Conservation (phyloP, 495 filamentous ascomycete genomes). For the Pseudevernia furfuracea region DNA sequence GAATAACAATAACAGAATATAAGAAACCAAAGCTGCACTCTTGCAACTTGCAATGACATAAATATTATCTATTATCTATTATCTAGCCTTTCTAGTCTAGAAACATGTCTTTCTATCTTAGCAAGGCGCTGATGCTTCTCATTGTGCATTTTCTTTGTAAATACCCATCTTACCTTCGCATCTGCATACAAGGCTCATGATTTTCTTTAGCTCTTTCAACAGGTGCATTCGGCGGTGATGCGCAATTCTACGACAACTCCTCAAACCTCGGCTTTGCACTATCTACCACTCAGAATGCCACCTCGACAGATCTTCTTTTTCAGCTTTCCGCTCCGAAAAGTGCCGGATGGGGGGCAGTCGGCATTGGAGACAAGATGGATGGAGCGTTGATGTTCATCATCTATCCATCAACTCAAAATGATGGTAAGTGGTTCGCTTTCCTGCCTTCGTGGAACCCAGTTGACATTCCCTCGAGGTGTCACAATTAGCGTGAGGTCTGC, state of each 20-base stretch:
- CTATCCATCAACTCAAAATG: slow-evolving; percentile 1
- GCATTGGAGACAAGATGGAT: slow-evolving; percentile 5
- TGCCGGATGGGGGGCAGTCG: slow-evolving; percentile 14
- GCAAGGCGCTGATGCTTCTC: not conserved
- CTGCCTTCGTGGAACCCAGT: not conserved
- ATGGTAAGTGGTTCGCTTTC: not conserved
- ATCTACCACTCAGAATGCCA: slow-evolving; percentile 3
- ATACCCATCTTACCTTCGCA: not conserved
- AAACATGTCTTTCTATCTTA: not conserved
- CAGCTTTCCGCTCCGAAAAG: slow-evolving; percentile 1
- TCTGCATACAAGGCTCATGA: not conserved
- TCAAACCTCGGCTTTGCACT: slow-evolving; percentile 8
- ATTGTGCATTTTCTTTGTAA: not conserved
- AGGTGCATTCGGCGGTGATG: not conserved
- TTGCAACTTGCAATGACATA: no score
- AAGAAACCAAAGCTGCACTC: no score
- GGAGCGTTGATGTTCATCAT: slow-evolving; percentile 14
- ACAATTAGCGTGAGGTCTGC: slow-evolving; percentile 3
- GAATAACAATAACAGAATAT: no score
- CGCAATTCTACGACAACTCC: slow-evolving; percentile 9
- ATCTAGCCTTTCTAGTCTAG: not conserved
- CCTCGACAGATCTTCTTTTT: slow-evolving; percentile 10
- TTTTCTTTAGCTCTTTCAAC: no score
- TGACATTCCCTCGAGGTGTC: slow-evolving; percentile 3
- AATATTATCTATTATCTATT: no score